Conservation (phyloP, 169 alveolate genomes). For the Eimeria necatrix region DNA sequence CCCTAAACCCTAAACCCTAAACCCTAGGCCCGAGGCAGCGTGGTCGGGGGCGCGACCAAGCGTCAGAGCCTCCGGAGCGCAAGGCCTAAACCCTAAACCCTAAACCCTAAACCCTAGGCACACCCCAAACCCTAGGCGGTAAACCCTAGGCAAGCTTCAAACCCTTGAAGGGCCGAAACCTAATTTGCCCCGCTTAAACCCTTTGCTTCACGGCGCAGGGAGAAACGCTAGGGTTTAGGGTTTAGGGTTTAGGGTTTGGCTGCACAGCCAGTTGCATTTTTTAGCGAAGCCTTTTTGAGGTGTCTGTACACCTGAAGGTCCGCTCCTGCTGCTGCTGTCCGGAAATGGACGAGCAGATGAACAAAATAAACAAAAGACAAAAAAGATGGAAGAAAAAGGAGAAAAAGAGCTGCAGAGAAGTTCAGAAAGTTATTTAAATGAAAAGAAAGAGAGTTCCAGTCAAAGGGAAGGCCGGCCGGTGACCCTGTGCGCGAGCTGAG, state of each 20-base stretch:
- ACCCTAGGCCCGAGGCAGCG: not conserved
- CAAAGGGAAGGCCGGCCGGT: not conserved
- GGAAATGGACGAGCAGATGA: not conserved
- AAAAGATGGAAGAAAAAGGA: not conserved
- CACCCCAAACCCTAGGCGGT: not conserved
- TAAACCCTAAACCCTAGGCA: too few relatives aligned
- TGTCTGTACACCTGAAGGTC: not conserved
- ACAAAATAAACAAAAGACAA: not conserved
- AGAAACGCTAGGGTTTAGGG: too few relatives aligned
- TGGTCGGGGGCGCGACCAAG: too few relatives aligned
- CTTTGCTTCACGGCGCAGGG: too few relatives aligned
- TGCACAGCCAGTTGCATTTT: too few relatives aligned
- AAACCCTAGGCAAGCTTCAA: not conserved
- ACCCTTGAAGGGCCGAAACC: not conserved
- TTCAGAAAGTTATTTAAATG: not conserved
- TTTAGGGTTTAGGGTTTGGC: too few relatives aligned
- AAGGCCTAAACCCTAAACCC: too few relatives aligned
- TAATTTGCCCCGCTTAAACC: not conserved
- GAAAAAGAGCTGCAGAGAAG: not conserved
- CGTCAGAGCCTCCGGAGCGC: too few relatives aligned
- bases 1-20: constrained; percentile 40
- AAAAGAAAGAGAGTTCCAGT: not conserved
- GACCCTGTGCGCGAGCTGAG: too few relatives aligned
- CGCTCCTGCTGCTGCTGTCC: not conserved
- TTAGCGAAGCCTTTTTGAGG: not conserved